These are phyloP conservation scores for Oryza officinalis DNA, from an alignment of 176 grass and related monocot genomes.

Conservation along the genomic window DNA sequence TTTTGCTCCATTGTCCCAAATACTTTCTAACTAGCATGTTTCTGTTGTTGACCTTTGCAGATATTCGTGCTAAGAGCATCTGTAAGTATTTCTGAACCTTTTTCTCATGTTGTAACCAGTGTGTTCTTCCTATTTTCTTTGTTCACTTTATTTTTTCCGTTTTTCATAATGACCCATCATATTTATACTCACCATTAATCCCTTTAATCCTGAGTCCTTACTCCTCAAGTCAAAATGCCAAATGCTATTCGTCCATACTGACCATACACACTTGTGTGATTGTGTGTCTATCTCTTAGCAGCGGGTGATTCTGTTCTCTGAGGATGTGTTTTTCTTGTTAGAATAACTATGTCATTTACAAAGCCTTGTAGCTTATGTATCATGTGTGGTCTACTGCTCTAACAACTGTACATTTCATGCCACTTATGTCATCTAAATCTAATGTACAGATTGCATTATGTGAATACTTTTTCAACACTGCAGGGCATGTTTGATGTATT, in stretches of 20 bases:
- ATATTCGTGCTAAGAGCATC: conserved; percentile 45
- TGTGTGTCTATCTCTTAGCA: conserved; percentile 2
- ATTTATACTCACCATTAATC: background rate
- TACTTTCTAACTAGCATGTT: conserved; percentile 31
- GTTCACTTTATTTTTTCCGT: background rate
- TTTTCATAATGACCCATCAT: background rate
- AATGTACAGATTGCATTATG: background rate
- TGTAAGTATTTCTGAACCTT: conserved; percentile 56
- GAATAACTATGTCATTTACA: background rate
- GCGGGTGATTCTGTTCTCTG: background rate
- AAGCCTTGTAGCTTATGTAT: conserved; percentile 7
- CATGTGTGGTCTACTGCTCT: background rate
- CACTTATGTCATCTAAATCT: background rate
- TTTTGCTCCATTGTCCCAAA: background rate
- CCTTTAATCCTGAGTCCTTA: conserved; percentile 13
- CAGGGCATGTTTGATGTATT: background rate
- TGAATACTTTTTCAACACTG: background rate
- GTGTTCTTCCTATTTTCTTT: conserved; percentile 24
- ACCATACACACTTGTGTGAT: background rate
- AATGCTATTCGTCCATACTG: background rate
- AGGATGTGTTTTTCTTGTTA: conserved; percentile 17
- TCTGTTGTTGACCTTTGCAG: conserved; percentile 50
- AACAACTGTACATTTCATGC: background rate
- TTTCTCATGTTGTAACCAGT: conserved; percentile 3
- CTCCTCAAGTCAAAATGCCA: background rate